These are phyloP conservation scores for Phytophthora sojae DNA, from an alignment of 352 stramenopile genomes.

Conservation along the genomic window DNA sequence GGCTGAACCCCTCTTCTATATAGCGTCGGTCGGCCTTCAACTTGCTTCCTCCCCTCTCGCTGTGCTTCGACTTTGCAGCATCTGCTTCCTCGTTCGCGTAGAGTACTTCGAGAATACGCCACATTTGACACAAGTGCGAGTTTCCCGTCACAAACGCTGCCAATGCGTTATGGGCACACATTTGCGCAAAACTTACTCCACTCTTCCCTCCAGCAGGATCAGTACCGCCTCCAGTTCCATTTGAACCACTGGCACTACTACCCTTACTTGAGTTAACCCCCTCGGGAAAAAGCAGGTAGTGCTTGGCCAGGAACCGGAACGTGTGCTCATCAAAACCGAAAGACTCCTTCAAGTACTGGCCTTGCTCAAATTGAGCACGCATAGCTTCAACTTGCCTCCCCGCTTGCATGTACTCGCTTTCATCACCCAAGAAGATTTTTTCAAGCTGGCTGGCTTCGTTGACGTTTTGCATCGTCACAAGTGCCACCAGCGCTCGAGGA, in stretches of 20 bases:
- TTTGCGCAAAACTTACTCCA: conserved; percentile 65
- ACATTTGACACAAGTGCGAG: conserved; percentile 84
- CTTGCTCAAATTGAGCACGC: conserved; percentile 74
- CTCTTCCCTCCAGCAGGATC: conserved; percentile 7
- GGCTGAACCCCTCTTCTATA: conserved; percentile 19
- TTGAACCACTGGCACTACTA: conserved; percentile 2
- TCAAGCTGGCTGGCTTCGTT: conserved; percentile 68
- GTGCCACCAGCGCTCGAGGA: conserved; percentile 68
- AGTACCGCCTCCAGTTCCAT: conserved; percentile 14
- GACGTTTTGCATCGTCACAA: conserved; percentile 84
- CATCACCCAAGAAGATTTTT: conserved; percentile 74
- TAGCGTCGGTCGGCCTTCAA: conserved; percentile 12
- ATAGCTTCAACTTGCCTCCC: conserved; percentile 65
- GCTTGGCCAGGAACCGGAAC: conserved; percentile 82
- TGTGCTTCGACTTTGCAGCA: conserved; percentile 11
- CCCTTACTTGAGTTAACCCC: conserved; percentile 8
- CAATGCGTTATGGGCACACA: conserved; percentile 87
- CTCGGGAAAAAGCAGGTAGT: conserved; percentile 67
- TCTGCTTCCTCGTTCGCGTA: conserved; percentile 56
- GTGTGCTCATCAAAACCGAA: conserved; percentile 90
- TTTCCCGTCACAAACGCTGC: conserved; percentile 80
- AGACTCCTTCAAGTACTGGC: conserved; percentile 72
- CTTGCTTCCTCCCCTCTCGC: conserved; percentile 8
- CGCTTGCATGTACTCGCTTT: conserved; percentile 61
- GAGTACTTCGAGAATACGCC: conserved; percentile 85